Evolutionary conservation across 306 rosid species (phyloP), one percentile per base, ranked within the genome.

Genomic region (Glycyrrhiza uralensis): DNA sequence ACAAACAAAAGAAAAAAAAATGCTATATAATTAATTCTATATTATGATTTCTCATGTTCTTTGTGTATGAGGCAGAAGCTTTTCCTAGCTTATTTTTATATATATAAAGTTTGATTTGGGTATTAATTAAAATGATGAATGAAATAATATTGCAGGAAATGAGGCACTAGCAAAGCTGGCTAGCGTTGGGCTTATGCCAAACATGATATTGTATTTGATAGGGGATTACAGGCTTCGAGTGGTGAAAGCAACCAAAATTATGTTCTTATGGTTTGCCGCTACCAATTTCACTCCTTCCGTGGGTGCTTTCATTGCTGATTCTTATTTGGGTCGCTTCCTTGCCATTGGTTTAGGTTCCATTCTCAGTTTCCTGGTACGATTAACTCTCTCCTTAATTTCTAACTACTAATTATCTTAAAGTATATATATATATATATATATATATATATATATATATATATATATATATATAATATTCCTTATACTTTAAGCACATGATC

Each of bases 241-340:
- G 0, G 71, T 79, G 18, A 57, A 66, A 22, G 92, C 81, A 23
- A 79, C 78, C 1, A 85, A 66, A 63, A 66, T 85, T 2, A 35
- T 90, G 29, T 75, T 78, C 56, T 69, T 79, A 13, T 90, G 84
- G 78, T 46, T 82, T 19, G 90, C 89, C 12, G 66, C 65, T 2
- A 28, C 60, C 59, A 85, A 87, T 76, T 73, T 90, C 82, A 64
- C 72, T 42, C 96, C 96, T 52, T 11, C 85, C 33, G 0, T 87
- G 1, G 96, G 78, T 14, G 96, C 92, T 13, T 82, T 87, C 50
- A 62, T 87, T 64, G 71, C 87, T 4, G 92, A 89, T 89, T 85
- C 89, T 70, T 83, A 80, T 74, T 79, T 87, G 56, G 92, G 96
- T 64, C 87, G 90, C 1, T 89, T 89, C 67, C 85, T 67, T 39